A percentile compares a stretch with the other conserved stretches of the same genome.
Evolutionary conservation across 441 rosid genomes (phyloP).

Genomic region (Adansonia grandidieri): DNA sequence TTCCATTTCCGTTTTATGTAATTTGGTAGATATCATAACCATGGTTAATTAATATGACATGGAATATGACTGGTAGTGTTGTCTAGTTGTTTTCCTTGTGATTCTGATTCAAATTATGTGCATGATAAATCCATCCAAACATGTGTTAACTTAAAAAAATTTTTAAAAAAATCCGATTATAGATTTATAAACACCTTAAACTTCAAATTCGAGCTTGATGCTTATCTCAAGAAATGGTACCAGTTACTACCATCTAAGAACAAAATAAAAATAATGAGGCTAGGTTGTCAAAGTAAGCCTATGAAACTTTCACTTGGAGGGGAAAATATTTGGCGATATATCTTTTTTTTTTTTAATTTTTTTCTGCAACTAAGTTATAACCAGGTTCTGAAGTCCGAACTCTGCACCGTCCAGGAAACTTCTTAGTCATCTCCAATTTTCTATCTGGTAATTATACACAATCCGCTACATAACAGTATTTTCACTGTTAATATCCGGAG

Average conservation of each 20-base stretch:
- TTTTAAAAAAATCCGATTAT: too few species aligned
- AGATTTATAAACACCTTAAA: neutral
- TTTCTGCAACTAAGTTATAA: neutral
- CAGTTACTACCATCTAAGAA: neutral
- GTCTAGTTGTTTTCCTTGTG: neutral
- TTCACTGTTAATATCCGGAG: neutral
- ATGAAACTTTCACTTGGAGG: conserved; percentile 18
- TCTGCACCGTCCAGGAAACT: neutral
- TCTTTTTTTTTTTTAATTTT: neutral
- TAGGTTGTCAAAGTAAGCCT: neutral
- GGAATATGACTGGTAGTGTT: neutral
- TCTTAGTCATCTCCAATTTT: neutral
- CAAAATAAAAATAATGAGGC: neutral
- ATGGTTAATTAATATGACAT: neutral
- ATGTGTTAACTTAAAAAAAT: too few species aligned
- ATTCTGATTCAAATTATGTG: neutral
- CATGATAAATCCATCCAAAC: neutral
- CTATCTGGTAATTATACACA: neutral
- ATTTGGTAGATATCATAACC: neutral
- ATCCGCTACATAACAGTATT: neutral
- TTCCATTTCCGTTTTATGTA: neutral
- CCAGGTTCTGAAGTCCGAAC: neutral
- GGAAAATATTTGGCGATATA: neutral
- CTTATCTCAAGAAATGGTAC: neutral
- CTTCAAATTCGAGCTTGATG: neutral